A percentile compares a stretch with the other conserved stretches of the same genome.
Conservation (phyloP, 495 filamentous ascomycete genomes). For the Hypoxylon lienhwacheense region DNA sequence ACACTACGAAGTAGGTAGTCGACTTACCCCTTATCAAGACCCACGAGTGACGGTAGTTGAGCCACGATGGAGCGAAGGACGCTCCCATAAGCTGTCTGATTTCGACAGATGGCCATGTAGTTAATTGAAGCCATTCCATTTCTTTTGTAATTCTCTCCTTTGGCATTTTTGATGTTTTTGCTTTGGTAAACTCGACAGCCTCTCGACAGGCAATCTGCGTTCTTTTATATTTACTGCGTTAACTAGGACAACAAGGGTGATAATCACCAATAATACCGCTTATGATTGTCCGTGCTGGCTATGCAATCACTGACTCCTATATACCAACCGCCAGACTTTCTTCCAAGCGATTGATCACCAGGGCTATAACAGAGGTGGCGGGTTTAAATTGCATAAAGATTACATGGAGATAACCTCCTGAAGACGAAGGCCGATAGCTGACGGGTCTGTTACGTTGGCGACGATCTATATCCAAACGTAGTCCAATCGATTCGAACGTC, state of each 20-base stretch:
- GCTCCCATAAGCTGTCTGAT: conserved; percentile 11
- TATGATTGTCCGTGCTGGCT: no score
- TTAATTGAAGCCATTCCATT: conserved; percentile 20
- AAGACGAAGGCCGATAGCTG: conserved; percentile 3
- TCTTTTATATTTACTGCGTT: no score
- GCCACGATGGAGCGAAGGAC: conserved; percentile 11
- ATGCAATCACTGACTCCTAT: no score
- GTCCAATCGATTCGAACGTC: conserved; percentile 1
- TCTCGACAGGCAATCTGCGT: no score
- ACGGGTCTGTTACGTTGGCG: conserved; percentile 13
- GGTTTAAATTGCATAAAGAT: background rate
- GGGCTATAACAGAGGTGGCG: no score
- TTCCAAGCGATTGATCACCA: no score
- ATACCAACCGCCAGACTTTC: no score
- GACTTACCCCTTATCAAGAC: conserved; percentile 14
- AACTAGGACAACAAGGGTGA: no score
- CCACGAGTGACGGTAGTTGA: conserved; percentile 25
- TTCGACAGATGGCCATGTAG: conserved; percentile 19
- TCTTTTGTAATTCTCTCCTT: conserved; percentile 15
- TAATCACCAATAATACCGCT: no score
- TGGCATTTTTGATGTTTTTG: conserved; percentile 8
- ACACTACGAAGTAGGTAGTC: no score
- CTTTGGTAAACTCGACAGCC: no score
- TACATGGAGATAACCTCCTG: background rate
- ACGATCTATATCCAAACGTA: conserved; percentile 1